A percentile compares a stretch with the other conserved stretches of the same genome.
Conservation (phyloP, 768 basidiomycete species). For the Strobilomyces confusus region DNA sequence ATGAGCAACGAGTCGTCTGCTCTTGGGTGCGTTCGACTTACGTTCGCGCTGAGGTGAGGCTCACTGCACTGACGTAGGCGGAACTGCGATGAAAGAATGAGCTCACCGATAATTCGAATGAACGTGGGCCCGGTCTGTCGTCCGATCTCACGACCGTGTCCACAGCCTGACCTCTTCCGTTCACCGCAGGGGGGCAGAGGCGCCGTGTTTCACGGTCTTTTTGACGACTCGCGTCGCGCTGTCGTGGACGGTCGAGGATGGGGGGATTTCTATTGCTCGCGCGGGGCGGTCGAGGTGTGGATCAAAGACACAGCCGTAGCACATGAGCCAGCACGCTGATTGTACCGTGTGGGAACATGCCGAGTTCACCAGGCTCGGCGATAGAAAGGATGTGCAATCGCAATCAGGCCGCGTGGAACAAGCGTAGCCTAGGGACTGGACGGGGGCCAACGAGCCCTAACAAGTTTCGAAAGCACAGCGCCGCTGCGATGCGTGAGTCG, state of each 20-base stretch:
- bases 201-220: slow-evolving; percentile 44
- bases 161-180: slow-evolving; percentile 7
- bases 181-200: slow-evolving; percentile 29
- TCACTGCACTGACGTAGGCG: not conserved
- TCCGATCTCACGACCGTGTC: slow-evolving; percentile 2
- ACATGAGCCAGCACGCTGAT: too few species aligned
- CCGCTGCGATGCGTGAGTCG: too few species aligned
- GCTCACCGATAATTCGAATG: slow-evolving; percentile 49
- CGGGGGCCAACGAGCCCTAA: too few species aligned
- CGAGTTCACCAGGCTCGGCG: too few species aligned
- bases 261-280: slow-evolving; percentile 60
- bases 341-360: too few species aligned
- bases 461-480: too few species aligned
- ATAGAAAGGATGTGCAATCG: too few species aligned
- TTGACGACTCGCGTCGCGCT: slow-evolving; percentile 42
- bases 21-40: slow-evolving; percentile 13
- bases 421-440: too few species aligned
- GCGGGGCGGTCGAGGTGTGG: slow-evolving; percentile 61
- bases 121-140: slow-evolving; percentile 56
- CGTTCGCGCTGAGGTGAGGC: not conserved
- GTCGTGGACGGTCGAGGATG: slow-evolving; percentile 53
- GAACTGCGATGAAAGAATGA: not conserved
- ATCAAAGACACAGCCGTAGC: slow-evolving; percentile 15
- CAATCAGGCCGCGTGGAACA: too few species aligned
- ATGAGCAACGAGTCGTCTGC: slow-evolving; percentile 50